These are phyloP conservation scores for Phytophthora cactorum DNA, from an alignment of 352 stramenopile species.

Conservation along the genomic window DNA sequence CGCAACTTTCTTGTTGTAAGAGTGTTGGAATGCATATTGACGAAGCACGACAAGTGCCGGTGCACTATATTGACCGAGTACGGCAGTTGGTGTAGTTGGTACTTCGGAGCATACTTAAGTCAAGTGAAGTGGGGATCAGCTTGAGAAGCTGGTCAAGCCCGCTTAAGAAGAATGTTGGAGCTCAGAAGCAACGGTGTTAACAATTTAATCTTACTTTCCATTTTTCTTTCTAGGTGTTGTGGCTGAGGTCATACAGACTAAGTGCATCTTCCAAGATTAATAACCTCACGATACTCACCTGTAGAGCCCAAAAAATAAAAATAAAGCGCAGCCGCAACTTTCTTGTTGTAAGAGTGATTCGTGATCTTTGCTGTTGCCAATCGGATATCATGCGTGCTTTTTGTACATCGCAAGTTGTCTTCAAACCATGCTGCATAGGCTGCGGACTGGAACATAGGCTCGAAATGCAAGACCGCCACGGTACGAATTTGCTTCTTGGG, in stretches of 20 bases:
- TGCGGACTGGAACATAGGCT: neutral
- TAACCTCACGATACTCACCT: slow-evolving; percentile 8
- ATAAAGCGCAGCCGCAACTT: slow-evolving; percentile 7
- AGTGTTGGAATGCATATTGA: neutral
- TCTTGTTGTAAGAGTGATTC: slow-evolving; percentile 5
- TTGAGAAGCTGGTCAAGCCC: too few species aligned
- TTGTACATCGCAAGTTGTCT: slow-evolving; percentile 4
- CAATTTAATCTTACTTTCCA: too few species aligned
- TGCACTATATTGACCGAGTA: neutral
- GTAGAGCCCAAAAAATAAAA: neutral
- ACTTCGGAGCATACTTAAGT: too few species aligned
- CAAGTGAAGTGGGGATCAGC: too few species aligned
- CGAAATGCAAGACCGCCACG: slow-evolving; percentile 4
- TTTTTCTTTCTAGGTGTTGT: too few species aligned
- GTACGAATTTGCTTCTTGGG: slow-evolving; percentile 10
- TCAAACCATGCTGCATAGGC: slow-evolving; percentile 11
- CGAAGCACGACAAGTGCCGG: neutral
- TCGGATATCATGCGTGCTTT: neutral
- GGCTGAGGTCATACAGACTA: too few species aligned
- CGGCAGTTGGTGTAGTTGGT: slow-evolving; percentile 1
- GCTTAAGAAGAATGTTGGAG: too few species aligned
- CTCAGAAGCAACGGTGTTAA: too few species aligned
- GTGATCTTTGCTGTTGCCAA: neutral
- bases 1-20: neutral
- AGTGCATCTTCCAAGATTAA: too few species aligned